Evolutionary conservation across 2,329 filamentous ascomycete genomes (phyloP).

Genomic region (Coleophoma cylindrospora): DNA sequence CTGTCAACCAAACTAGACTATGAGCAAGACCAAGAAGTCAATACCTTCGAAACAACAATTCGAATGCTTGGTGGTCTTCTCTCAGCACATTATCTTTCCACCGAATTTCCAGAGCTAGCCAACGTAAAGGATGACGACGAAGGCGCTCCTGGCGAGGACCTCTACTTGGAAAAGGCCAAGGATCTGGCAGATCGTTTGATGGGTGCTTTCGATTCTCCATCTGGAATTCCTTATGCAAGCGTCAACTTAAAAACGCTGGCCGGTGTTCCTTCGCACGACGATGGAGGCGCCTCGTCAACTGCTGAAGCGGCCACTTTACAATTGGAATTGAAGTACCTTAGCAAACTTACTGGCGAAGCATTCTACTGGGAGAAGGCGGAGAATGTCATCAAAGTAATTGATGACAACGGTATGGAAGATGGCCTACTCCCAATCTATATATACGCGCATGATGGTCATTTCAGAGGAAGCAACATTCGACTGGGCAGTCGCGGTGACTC

Average conservation of each 20-base stretch:
- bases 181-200: conserved; percentile 86
- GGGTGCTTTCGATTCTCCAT: conserved; percentile 80
- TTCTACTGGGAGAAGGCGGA: conserved; percentile 91
- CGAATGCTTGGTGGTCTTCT: conserved; percentile 93
- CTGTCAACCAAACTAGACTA: conserved; percentile 75
- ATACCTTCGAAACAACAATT: conserved; percentile 96
- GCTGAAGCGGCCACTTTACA: conserved; percentile 90
- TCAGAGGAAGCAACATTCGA: conserved; percentile 80
- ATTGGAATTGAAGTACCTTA: conserved; percentile 94
- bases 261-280: conserved; percentile 76
- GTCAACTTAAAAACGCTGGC: conserved; percentile 76
- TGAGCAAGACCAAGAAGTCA: conserved; percentile 91
- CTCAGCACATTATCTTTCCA: conserved; percentile 93
- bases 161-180: conserved; percentile 93
- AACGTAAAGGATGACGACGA: conserved; percentile 66
- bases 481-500: conserved; percentile 93
- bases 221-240: conserved; percentile 85
- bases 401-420: conserved; percentile 72
- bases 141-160: conserved; percentile 73
- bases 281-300: conserved; percentile 85
- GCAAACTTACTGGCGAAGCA: conserved; percentile 88
- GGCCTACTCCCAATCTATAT: conserved; percentile 92
- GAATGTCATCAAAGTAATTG: conserved; percentile 85
- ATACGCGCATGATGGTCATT: conserved; percentile 71
- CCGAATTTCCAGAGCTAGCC: conserved; percentile 72